Base-by-base conservation (phyloP, 495 filamentous ascomycete genomes). In the Xylaria telfairii region DNA sequence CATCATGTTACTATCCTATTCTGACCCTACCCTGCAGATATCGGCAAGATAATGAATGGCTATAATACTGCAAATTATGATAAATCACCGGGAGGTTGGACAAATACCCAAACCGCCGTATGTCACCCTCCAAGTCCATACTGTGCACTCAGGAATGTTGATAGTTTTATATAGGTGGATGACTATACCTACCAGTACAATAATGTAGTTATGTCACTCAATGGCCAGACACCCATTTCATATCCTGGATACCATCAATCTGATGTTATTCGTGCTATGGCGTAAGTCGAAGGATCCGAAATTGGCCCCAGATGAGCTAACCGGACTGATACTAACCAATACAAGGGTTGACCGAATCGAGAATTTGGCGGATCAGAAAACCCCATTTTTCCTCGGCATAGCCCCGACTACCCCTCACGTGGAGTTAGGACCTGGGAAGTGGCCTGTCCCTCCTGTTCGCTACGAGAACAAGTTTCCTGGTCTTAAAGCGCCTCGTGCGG, bases 101-200 rank as follows among this genome's bases (percentile, higher is more conserved):
- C 62, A 37, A 17, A 64, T 61, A 64, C 73, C 21, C 60, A 65
- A 39, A 54, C 46, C 2, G 47, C 64, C 26, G 64, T 66, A 39
- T 30, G n/a, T 9, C 8, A 26, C 24, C 13, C 39, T 10, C n/a
- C n/a, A n/a, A 30, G 6, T 10, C 13, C 13, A 26, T n/a, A 30
- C 10, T 26, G 26, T 32, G 13, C 7, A 32, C 8, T 32, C 26
- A 32, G 5, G 2, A 5, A n/a, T 21, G 5, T 41, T 64, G 12
- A 64, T 13, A 44, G 41, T 47, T 6, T 30, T 21, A 12, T 17
- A 15, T 78, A 89, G 12, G 81, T 90, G 2, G 88, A 90, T 64
- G 87, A 87, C 0, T 87, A 79, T 67, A 90, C 88, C 0, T 91
- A 91, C 71, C 80, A 83, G 2, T 90, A 90, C 71, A 79, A 85